Percentiles rank a stretch among this genome's conserved stretches.
These are phyloP conservation scores for Candida sanyaensis DNA, from an alignment of 1,139 yeast genomes.

Conservation along the genomic window DNA sequence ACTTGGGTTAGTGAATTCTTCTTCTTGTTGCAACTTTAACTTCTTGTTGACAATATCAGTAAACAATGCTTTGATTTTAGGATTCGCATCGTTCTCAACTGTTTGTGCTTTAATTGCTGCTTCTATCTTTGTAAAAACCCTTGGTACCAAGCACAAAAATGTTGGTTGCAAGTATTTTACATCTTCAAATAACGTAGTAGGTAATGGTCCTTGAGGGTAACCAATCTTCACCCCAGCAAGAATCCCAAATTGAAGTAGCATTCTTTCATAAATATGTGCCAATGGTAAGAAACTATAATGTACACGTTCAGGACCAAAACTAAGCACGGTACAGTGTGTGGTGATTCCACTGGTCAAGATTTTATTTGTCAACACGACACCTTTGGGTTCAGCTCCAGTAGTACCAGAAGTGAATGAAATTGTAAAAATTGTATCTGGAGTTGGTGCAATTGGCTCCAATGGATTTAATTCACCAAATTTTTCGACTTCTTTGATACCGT, in stretches of 20 bases:
- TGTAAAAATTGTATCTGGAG: conserved; percentile 55
- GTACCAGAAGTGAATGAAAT: conserved; percentile 80
- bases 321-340: conserved; percentile 19
- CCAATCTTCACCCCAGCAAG: conserved; percentile 36
- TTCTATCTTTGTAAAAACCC: conserved; percentile 41
- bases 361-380: conserved; percentile 60
- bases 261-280: conserved; percentile 69
- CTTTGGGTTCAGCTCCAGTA: conserved; percentile 72
- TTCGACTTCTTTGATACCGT: conserved; percentile 53
- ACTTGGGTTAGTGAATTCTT: conserved; percentile 12
- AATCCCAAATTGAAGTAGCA: conserved; percentile 25
- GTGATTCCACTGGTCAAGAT: conserved; percentile 52
- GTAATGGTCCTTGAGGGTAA: conserved; percentile 41
- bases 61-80: conserved; percentile 24
- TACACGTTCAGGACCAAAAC: conserved; percentile 11
- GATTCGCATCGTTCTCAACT: conserved; percentile 42
- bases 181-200: conserved; percentile 41
- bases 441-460: conserved; percentile 48
- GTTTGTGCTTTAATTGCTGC: conserved; percentile 50
- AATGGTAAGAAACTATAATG: conserved; percentile 23
- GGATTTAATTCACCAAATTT: conserved; percentile 52
- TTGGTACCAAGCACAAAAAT: conserved; percentile 39
- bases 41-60: conserved; percentile 32
- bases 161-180: conserved; percentile 36
- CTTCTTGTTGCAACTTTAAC: conserved; percentile 27